Percentiles rank a stretch among this genome's conserved stretches.
Evolutionary conservation across 441 rosid genomes (phyloP).

Genomic region (Gossypium aridum): DNA sequence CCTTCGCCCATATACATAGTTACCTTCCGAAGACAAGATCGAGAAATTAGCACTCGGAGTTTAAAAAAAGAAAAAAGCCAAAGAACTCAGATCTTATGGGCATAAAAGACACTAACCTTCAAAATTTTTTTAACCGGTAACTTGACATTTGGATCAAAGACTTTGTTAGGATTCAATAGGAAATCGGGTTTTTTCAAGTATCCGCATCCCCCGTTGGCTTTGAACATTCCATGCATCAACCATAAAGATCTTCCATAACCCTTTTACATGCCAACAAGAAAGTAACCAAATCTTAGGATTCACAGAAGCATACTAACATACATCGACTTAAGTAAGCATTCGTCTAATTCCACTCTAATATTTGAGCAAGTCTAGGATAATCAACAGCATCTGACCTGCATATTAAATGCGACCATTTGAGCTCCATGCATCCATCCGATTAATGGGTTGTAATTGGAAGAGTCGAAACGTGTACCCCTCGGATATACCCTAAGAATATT

Average conservation of each 20-base stretch:
- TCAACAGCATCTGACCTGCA: constrained; percentile 56
- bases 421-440: constrained; percentile 95
- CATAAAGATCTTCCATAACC: not conserved
- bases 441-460: constrained; percentile 86
- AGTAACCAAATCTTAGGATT: not conserved
- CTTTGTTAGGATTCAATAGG: not conserved
- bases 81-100: not conserved
- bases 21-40: constrained; percentile 34
- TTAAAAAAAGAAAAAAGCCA: not conserved
- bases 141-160: not conserved
- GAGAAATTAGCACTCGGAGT: not conserved
- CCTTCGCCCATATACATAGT: constrained; percentile 87
- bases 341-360: not conserved
- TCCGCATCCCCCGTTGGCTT: not conserved
- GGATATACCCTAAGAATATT: constrained; percentile 83
- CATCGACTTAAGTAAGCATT: not conserved
- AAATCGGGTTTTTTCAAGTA: not conserved
- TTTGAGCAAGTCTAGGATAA: not conserved
- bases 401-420: constrained; percentile 98
- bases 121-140: constrained; percentile 46
- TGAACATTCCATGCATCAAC: not conserved
- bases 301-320: not conserved
- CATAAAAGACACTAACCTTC: constrained; percentile 38
- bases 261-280: not conserved
- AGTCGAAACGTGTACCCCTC: constrained; percentile 69